These are phyloP conservation scores for Cladosporium sp. DNA, from an alignment of 2,329 filamentous ascomycete genomes.

Conservation along the genomic window DNA sequence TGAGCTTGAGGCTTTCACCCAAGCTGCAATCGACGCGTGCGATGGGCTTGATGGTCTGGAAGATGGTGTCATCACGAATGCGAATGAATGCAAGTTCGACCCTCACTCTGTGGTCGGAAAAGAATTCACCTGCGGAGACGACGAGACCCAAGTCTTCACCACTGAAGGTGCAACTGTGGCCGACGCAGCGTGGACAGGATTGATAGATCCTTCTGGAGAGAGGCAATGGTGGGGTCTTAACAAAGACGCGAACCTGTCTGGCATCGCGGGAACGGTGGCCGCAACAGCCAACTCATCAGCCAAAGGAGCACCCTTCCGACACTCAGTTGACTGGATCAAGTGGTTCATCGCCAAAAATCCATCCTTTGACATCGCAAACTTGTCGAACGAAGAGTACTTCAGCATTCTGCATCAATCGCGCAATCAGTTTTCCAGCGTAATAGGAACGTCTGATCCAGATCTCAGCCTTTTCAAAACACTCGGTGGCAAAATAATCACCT, in stretches of 20 bases:
- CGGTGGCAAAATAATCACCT: constrained; percentile 42
- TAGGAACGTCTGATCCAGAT: constrained; percentile 36
- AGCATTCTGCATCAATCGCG: constrained; percentile 18
- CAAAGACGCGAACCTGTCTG: constrained; percentile 19
- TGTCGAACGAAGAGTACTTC: constrained; percentile 29
- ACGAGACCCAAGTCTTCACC: constrained; percentile 23
- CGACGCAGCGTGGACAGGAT: constrained; percentile 31
- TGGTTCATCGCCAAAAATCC: constrained; percentile 33
- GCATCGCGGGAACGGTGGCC: constrained; percentile 7
- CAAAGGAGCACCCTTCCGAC: constrained; percentile 25
- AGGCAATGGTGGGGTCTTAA: constrained; percentile 31
- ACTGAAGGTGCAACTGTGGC: constrained; percentile 29
- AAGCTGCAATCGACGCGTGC: constrained; percentile 33
- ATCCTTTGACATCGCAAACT: constrained; percentile 27
- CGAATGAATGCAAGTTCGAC: constrained; percentile 29
- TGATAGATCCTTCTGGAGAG: constrained; percentile 18
- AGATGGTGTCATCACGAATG: constrained; percentile 32
- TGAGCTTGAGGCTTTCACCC: constrained; percentile 34
- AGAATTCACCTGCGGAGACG: constrained; percentile 23
- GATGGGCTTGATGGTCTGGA: constrained; percentile 35
- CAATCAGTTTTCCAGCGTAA: constrained; percentile 31
- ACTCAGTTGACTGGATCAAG: constrained; percentile 33
- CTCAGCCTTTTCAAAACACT: constrained; percentile 33
- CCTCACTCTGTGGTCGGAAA: constrained; percentile 27
- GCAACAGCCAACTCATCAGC: not conserved